Base-by-base conservation (phyloP, 441 rosid species). In the Pelargonium myrrhifolium region DNA sequence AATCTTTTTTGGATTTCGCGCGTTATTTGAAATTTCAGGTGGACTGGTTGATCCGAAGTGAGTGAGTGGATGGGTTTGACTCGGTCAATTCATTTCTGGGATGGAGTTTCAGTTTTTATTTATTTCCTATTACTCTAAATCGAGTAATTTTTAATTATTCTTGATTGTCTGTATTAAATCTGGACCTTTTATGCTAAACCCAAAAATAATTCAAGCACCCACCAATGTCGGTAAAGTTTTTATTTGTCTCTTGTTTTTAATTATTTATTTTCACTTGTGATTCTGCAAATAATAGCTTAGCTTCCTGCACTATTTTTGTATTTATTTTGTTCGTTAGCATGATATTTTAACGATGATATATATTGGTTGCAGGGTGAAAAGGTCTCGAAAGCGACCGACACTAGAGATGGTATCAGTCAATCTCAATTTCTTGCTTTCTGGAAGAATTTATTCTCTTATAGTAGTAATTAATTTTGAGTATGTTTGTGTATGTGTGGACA, bases 241-340 rank as follows among this genome's bases (percentile, higher is more conserved):
- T 37, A 42, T 78, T 87, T 91, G 96, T 89, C 96, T 82, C 84
- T 85, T 82, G 78, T 72, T 71, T 66, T 62, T 72, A 65, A 58
- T 63, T 68, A 65, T 51, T 71, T 42, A 76, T 75, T 75, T 75
- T 72, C 62, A 66, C 63, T 58, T 12, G 68, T 62, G 71, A 66
- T 71, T 53, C 74, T 78, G 61, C 74, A 62, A 72, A 66, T 21
- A 58, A 65, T 74, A 72, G 63, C 26, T 76, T 69, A 62, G 47
- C 42, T 75, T 66, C 21, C 55, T 61, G 47, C 47, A 11, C 64
- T 31, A 69, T 72, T 81, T 64, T 61, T 65, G 58, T 74, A 59
- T 5, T 60, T 63, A 61, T 71, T 69, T 43, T 62, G 70, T 64
- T 65, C 65, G 14, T 72, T 66, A 64, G 20, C 9, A 2, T 68